Evolutionary conservation across 495 filamentous ascomycete genomes (phyloP).

Genomic region (Aspergillus baeticus): DNA sequence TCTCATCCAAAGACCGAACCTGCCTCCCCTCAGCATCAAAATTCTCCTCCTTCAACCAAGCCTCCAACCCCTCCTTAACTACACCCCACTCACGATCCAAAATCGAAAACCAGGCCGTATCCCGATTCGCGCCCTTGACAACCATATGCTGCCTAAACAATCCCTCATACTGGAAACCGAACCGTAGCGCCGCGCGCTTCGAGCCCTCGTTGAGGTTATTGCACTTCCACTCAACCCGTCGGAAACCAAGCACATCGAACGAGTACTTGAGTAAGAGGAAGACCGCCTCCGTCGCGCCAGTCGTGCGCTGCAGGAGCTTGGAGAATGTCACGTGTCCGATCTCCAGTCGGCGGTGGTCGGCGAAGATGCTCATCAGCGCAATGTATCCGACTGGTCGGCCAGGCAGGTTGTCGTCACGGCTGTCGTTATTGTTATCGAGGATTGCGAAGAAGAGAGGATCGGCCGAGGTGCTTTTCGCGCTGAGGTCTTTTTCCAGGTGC

Average conservation of each 20-base stretch:
- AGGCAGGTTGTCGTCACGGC: too few species aligned
- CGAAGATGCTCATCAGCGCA: constrained; percentile 42
- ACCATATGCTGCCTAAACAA: constrained; percentile 57
- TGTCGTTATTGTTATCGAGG: constrained; percentile 31
- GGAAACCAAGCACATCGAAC: constrained; percentile 51
- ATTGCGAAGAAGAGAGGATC: constrained; percentile 46
- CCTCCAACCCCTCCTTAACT: constrained; percentile 40
- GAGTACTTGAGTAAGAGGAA: constrained; percentile 46
- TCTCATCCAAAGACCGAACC: constrained; percentile 33
- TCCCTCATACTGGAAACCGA: constrained; percentile 55
- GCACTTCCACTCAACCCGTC: constrained; percentile 60
- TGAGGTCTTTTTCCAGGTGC: constrained; percentile 24
- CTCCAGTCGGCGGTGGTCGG: constrained; percentile 40
- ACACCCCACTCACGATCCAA: constrained; percentile 52
- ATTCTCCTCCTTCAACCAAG: constrained; percentile 47
- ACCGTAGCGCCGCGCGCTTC: constrained; percentile 45
- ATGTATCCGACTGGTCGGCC: constrained; percentile 39
- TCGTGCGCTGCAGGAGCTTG: constrained; percentile 44
- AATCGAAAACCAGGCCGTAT: constrained; percentile 56
- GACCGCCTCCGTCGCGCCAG: constrained; percentile 49
- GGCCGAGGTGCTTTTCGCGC: constrained; percentile 26
- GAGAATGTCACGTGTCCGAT: constrained; percentile 52
- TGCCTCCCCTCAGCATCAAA: constrained; percentile 48
- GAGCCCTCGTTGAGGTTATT: constrained; percentile 49
- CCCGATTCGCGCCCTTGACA: constrained; percentile 52